phyloP scores from a whole-genome alignment of 768 basidiomycete species.

The Sistotremastrum niveocremeum region DNA sequence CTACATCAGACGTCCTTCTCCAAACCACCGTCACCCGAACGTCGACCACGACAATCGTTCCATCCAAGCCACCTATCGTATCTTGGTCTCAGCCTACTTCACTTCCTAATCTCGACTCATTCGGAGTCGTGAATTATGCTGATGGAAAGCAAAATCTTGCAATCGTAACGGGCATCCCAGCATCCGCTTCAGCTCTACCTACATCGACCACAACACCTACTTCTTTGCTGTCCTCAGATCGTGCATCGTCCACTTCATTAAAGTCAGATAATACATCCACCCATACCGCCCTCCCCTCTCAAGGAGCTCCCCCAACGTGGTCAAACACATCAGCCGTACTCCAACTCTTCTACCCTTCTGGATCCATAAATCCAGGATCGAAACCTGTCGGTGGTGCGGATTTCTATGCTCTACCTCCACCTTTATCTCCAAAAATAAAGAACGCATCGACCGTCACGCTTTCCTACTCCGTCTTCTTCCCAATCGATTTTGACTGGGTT shows the following conservation, averaged over 20 bases:
- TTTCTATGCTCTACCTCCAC: slow-evolving; percentile 42
- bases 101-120: slow-evolving; percentile 45
- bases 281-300: slow-evolving; percentile 1
- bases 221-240: slow-evolving; percentile 5
- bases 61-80: slow-evolving; percentile 7
- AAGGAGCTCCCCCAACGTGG: slow-evolving; percentile 11
- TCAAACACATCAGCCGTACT: slow-evolving; percentile 29
- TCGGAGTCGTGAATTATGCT: slow-evolving; percentile 45
- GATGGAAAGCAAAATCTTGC: slow-evolving; percentile 41
- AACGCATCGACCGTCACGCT: slow-evolving; percentile 41
- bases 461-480: slow-evolving; percentile 68
- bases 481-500: slow-evolving; percentile 60
- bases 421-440: slow-evolving; percentile 17
- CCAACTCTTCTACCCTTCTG: slow-evolving; percentile 53
- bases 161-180: slow-evolving; percentile 37
- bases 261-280: neutral
- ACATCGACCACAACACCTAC: slow-evolving; percentile 7
- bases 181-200: slow-evolving; percentile 16
- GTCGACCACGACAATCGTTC: slow-evolving; percentile 2
- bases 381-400: slow-evolving; percentile 59
- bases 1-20: too few species aligned
- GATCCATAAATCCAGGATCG: slow-evolving; percentile 54
- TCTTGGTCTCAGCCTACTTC: slow-evolving; percentile 39
- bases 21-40: neutral
- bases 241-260: neutral